Base-by-base conservation (phyloP, 139 green algal species). In the Chlamydomonas sp. region DNA sequence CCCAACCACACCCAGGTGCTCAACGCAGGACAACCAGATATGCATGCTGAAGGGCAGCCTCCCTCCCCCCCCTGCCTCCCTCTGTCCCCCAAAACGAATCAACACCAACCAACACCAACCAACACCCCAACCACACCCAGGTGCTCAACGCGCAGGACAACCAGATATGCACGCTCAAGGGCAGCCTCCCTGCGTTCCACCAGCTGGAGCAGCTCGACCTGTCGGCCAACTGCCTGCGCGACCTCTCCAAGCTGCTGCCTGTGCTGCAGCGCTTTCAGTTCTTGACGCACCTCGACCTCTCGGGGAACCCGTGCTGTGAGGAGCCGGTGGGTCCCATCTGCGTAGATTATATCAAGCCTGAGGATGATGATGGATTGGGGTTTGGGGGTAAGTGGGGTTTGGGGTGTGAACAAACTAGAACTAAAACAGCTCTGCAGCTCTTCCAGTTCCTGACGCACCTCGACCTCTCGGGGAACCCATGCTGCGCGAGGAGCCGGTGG, bases 261-360 rank as follows among this genome's bases (percentile, higher is more conserved):
- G 28, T 68, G 30, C 58, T 89, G 34, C 30, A 73, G 34, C 70
- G 71, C 29, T 78, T 83, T 36, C 73, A 78, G 28, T 87, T 82
- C 69, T 57, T 89, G 34, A 71, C 69, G 48, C 59, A 85, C 28
- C 74, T 89, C 28, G 85, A 89, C 61, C 73, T 89, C 6, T 76
- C 76, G 79, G 83, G 77, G 60, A 88, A 88, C 65, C 83, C 77
- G 4, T 85, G 79, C 70, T 72, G 71, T 50, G 77, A 89, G 69
- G 85, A 90, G 75, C 79, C 81, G 8, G n/a, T n/a, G n/a, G n/a
- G n/a, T n/a, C n/a, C n/a, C n/a, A n/a, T n/a, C n/a, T n/a, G n/a
- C n/a, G n/a, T n/a, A n/a, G n/a, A n/a, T n/a, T n/a, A n/a, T n/a
- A n/a, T n/a, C n/a, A n/a, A n/a, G n/a, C n/a, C n/a, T n/a, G n/a